These are phyloP conservation scores for Argentina anserina DNA, from an alignment of 306 rosid species.

Conservation along the genomic window DNA sequence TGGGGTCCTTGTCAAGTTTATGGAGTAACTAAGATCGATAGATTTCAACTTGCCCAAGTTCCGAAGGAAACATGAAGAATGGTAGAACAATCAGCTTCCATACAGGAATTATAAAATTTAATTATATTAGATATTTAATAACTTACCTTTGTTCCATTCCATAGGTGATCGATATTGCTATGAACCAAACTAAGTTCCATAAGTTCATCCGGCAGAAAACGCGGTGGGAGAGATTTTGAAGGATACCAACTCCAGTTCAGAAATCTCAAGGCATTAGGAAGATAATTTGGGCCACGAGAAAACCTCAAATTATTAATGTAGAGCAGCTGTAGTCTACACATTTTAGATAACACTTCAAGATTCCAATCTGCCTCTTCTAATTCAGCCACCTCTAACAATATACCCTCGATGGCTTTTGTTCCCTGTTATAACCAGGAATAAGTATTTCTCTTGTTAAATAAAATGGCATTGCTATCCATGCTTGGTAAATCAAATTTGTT, in stretches of 20 bases:
- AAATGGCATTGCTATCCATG: not conserved
- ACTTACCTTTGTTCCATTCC: not conserved
- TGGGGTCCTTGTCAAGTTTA: conserved; percentile 12
- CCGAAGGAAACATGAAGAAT: conserved; percentile 3
- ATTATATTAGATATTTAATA: not conserved
- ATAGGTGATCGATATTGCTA: not conserved
- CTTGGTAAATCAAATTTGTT: not conserved
- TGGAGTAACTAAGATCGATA: conserved; percentile 20
- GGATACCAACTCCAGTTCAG: not conserved
- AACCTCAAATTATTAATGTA: not conserved
- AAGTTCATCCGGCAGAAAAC: not conserved
- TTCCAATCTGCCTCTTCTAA: not conserved
- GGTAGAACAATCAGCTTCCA: not conserved
- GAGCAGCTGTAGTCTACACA: not conserved
- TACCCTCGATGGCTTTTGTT: not conserved
- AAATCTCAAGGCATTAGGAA: not conserved
- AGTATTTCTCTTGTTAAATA: not conserved
- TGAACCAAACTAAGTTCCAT: not conserved
- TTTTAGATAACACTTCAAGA: not conserved
- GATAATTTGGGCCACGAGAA: not conserved
- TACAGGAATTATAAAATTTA: not conserved
- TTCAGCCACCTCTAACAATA: not conserved
- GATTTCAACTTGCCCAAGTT: conserved; percentile 6
- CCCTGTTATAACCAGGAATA: not conserved
- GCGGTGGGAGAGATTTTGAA: conserved; percentile 4